These are phyloP conservation scores for Nakazawaea siamensis DNA, from an alignment of 805 yeast genomes.

Conservation along the genomic window DNA sequence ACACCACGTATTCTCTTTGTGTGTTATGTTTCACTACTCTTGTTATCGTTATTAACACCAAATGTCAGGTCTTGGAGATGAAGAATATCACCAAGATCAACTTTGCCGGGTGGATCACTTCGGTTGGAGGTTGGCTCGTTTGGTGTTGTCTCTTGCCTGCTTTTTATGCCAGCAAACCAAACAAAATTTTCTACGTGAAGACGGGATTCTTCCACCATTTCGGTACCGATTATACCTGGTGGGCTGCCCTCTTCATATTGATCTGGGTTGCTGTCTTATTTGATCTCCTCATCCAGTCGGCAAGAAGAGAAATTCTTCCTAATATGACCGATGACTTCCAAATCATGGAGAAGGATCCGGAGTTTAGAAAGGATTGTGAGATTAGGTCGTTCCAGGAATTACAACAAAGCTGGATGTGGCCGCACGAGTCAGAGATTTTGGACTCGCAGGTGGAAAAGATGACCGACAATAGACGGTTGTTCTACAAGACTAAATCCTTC, in stretches of 20 bases:
- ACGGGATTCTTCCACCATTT: constrained; percentile 62
- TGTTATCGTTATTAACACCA: constrained; percentile 65
- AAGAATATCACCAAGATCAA: constrained; percentile 64
- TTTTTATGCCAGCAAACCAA: constrained; percentile 45
- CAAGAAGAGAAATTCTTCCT: constrained; percentile 49
- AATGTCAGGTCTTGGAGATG: constrained; percentile 77
- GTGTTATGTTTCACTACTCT: constrained; percentile 66
- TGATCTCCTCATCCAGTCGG: constrained; percentile 56
- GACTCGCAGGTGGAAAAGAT: constrained; percentile 18
- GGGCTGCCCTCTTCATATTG: constrained; percentile 66
- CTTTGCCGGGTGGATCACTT: constrained; percentile 54
- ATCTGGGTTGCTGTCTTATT: constrained; percentile 50
- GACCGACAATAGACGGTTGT: constrained; percentile 12
- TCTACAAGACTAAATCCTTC: constrained; percentile 21
- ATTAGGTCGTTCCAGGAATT: constrained; percentile 63
- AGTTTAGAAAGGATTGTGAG: constrained; percentile 64
- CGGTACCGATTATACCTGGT: constrained; percentile 78
- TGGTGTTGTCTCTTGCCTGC: constrained; percentile 78
- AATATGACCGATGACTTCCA: constrained; percentile 77
- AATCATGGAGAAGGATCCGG: constrained; percentile 61
- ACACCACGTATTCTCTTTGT: constrained; percentile 77
- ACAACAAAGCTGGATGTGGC: constrained; percentile 71
- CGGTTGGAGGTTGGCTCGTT: constrained; percentile 76
- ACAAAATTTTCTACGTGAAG: constrained; percentile 61
- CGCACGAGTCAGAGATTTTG: constrained; percentile 23